Evolutionary conservation across 2,329 filamentous ascomycete species (phyloP).

Genomic region (Neospermospora avenae): DNA sequence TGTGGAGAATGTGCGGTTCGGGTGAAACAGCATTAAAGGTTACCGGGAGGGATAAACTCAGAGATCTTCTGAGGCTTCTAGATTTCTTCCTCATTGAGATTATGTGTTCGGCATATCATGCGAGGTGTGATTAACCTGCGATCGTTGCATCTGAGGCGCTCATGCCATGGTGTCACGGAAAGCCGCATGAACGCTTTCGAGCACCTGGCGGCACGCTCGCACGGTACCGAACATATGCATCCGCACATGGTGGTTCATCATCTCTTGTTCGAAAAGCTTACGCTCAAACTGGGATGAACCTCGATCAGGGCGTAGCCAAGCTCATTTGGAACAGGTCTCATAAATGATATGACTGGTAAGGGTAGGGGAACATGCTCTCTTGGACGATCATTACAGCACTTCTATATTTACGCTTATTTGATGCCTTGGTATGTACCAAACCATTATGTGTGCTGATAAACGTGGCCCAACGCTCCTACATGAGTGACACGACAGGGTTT

Average conservation of each 20-base stretch:
- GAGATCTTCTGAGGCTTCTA: neutral
- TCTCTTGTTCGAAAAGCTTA: neutral
- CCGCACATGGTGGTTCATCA: neutral
- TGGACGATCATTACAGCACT: neutral
- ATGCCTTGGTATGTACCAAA: neutral
- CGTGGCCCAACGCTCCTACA: neutral
- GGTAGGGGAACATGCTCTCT: neutral
- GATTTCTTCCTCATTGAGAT: constrained; percentile 4
- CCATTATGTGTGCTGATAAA: neutral
- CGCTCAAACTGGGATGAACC: neutral
- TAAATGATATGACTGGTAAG: neutral
- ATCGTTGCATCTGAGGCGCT: neutral
- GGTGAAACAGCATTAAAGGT: neutral
- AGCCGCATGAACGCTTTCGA: neutral
- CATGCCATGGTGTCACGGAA: neutral
- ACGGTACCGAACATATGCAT: neutral
- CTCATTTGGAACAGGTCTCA: neutral
- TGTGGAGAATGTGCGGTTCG: neutral
- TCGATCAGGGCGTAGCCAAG: neutral
- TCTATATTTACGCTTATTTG: neutral
- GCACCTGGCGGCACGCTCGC: too few species aligned
- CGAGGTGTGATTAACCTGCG: neutral
- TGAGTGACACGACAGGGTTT: neutral
- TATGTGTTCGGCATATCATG: neutral
- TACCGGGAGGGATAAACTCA: neutral